These are phyloP conservation scores for Umbelopsis ramanniana DNA, from an alignment of 192 early-diverging fungal genomes.

Conservation along the genomic window DNA sequence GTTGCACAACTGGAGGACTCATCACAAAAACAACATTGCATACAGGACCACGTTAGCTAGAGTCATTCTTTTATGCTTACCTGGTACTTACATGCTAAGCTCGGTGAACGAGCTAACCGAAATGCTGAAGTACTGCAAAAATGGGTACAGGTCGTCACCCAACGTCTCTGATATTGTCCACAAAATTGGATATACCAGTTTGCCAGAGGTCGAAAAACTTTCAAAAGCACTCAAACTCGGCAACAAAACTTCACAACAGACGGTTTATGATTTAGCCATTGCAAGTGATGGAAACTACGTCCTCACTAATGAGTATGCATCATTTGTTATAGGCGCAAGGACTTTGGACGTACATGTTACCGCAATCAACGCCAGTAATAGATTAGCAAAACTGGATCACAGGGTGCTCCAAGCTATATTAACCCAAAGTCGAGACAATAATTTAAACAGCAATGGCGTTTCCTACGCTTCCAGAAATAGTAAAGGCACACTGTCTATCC, in stretches of 20 bases:
- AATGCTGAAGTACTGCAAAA: neutral
- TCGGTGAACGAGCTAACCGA: neutral
- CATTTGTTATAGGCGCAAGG: neutral
- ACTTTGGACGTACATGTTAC: neutral
- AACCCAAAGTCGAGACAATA: conserved; percentile 14
- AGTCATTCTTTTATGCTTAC: neutral
- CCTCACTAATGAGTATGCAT: neutral
- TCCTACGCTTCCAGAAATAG: conserved; percentile 16
- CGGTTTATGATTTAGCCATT: neutral
- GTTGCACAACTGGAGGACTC: conserved; percentile 16
- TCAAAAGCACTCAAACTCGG: neutral
- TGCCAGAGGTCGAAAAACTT: conserved; percentile 1
- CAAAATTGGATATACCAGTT: conserved; percentile 12
- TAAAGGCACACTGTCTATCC: neutral
- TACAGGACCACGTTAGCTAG: conserved; percentile 8
- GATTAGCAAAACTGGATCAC: neutral
- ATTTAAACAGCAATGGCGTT: neutral
- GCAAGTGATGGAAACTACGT: neutral
- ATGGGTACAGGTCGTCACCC: neutral
- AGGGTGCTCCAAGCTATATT: neutral
- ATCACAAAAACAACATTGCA: neutral
- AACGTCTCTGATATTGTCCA: neutral
- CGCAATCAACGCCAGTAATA: neutral
- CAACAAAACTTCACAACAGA: neutral
- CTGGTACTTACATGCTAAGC: conserved; percentile 1